Base-by-base conservation (phyloP, 345 rosid species). In the Aquilaria sinensis region DNA sequence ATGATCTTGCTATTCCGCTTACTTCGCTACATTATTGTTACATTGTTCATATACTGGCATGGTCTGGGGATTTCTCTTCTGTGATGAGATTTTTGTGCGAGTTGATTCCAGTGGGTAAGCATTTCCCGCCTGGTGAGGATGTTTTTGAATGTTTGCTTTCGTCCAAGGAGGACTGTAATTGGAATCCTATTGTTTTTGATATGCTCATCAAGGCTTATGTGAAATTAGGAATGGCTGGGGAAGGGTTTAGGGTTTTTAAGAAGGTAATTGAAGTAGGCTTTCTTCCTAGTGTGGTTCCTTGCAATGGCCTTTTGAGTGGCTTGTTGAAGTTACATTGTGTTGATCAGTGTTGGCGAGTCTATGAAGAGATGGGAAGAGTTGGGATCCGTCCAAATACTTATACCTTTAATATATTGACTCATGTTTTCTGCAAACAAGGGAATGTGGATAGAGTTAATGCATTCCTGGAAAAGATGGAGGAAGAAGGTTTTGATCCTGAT, bases 401-500 rank as follows among this genome's bases (percentile, higher is more conserved):
- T 61, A 93, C 96, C 0, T 90, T 90, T 64, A 93, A 93, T 72
- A 83, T 90, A n/a, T 71, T 93, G 67, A 90, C 89, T 15, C 77
- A 79, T 74, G 83, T 70, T 61, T 80, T 90, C 57, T 90, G 98
- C 70, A 75, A 64, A 23, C 72, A 69, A 48, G 81, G 85, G 1
- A 75, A 76, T 69, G 70, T 74, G 1, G 60, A 53, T 58, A 75
- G 75, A 76, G 87, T 90, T 72, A 73, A 81, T 67, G 88, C 79
- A 5, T 93, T 93, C 64, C 49, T 93, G 71, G 97, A 93, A 80
- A 86, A 75, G 77, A 88, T 93, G 88, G 98, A 93, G 66, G 98
- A 93, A 72, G 97, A 90, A 80, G 98, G 97, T 0, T 93, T 90
- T 67, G 92, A 83, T 70, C 96, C 90, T 0, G 97, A 93, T 75